phyloP scores from a whole-genome alignment of 2,329 filamentous ascomycete genomes.

The Domatiomyces globalis region DNA sequence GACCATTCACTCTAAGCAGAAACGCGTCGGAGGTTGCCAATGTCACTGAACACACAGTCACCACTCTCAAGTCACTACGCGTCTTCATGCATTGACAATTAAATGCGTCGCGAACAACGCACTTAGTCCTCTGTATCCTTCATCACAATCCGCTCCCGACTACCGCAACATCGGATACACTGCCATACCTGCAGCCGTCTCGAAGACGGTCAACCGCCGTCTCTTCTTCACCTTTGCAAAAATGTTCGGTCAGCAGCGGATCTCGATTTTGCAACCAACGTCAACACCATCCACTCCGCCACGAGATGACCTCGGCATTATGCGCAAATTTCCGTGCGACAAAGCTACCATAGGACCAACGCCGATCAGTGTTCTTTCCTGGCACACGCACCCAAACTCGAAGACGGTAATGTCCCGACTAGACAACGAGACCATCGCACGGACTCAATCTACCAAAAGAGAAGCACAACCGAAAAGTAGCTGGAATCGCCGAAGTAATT shows the following conservation, averaged over 20 bases:
- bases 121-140: background rate
- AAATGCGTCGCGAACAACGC: no score
- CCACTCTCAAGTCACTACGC: background rate
- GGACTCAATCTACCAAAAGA: background rate
- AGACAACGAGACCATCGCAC: background rate
- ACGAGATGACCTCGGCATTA: no score
- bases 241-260: background rate
- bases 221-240: background rate
- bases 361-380: background rate
- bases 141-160: background rate
- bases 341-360: no score
- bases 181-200: no score
- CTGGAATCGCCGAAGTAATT: background rate
- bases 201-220: no score
- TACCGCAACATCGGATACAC: no score
- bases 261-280: no score
- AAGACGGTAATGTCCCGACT: background rate
- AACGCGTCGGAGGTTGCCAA: background rate
- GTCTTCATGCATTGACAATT: background rate
- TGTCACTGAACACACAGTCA: background rate
- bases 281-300: no score
- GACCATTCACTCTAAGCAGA: background rate
- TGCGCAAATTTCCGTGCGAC: no score
- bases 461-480: background rate
- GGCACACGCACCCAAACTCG: background rate